Conservation (phyloP, 2,329 filamentous ascomycete genomes). For the Cadophora gregata region DNA sequence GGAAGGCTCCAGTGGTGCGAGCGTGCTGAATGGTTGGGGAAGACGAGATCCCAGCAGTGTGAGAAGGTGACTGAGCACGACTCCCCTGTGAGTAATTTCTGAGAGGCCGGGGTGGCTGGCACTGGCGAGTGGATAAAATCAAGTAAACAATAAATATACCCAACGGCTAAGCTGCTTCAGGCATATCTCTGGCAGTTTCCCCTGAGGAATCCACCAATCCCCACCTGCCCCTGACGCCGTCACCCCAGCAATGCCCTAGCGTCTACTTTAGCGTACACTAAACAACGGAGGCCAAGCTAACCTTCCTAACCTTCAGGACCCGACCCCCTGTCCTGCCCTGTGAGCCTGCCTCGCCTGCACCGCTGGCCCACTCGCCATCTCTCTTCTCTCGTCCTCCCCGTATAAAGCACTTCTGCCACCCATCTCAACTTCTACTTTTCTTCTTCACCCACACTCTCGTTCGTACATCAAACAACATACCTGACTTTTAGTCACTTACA, state of each 20-base stretch:
- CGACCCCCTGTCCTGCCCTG: not conserved
- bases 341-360: no score
- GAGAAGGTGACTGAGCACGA: not conserved
- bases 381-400: constrained; percentile 16
- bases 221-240: constrained; percentile 2
- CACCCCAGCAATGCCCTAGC: constrained; percentile 7
- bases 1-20: not conserved
- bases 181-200: not conserved
- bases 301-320: not conserved
- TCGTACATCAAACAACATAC: constrained; percentile 25
- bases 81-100: constrained; percentile 11
- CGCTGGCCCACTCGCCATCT: not conserved
- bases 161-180: constrained; percentile 1
- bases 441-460: constrained; percentile 36
- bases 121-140: not conserved
- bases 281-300: constrained; percentile 10
- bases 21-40: constrained; percentile 14
- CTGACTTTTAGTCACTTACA: constrained; percentile 44
- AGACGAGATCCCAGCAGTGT: constrained; percentile 2
- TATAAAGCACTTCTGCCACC: constrained; percentile 33
- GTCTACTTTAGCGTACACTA: not conserved
- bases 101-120: not conserved
- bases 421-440: constrained; percentile 22
- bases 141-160: not conserved
- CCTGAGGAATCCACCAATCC: constrained; percentile 9